Conservation (phyloP, 140 eudicot species). For the Senecio squalidus region DNA sequence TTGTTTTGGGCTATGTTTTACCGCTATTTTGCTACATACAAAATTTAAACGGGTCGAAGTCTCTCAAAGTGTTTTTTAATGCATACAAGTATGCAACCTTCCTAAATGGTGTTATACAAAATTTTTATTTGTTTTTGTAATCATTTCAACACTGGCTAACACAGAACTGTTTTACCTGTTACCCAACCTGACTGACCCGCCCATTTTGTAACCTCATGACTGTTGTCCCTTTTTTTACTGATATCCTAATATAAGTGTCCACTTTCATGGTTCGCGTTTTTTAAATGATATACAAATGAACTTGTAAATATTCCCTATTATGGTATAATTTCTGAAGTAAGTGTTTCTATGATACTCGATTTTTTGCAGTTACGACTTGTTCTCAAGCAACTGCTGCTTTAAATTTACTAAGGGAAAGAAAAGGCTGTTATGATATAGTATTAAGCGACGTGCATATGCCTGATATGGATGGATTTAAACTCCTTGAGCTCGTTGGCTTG, state of each 20-base stretch:
- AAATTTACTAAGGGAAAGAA: conserved; percentile 60
- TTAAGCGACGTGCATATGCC: conserved; percentile 86
- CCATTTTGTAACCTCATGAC: background rate
- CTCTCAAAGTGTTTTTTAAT: background rate
- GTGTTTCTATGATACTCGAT: background rate
- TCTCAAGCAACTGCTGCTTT: conserved; percentile 62
- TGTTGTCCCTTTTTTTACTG: background rate
- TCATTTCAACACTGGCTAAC: background rate
- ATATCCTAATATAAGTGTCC: background rate
- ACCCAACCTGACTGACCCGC: background rate
- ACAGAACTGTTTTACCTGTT: background rate
- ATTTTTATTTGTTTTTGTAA: background rate
- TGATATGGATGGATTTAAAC: conserved; percentile 83
- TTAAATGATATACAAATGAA: background rate
- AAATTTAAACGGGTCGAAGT: background rate
- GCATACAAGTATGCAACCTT: background rate
- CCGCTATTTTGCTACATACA: background rate
- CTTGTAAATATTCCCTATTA: background rate
- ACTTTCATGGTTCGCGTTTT: background rate
- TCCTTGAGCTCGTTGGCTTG: conserved; percentile 70
- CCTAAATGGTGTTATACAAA: no score
- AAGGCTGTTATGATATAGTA: conserved; percentile 57
- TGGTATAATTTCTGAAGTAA: background rate
- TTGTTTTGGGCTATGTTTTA: background rate
- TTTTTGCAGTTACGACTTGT: conserved; percentile 64